Evolutionary conservation across 768 basidiomycete genomes (phyloP), one percentile per base, ranked within the genome.

Genomic region (Termitomyces bulborhizus): DNA sequence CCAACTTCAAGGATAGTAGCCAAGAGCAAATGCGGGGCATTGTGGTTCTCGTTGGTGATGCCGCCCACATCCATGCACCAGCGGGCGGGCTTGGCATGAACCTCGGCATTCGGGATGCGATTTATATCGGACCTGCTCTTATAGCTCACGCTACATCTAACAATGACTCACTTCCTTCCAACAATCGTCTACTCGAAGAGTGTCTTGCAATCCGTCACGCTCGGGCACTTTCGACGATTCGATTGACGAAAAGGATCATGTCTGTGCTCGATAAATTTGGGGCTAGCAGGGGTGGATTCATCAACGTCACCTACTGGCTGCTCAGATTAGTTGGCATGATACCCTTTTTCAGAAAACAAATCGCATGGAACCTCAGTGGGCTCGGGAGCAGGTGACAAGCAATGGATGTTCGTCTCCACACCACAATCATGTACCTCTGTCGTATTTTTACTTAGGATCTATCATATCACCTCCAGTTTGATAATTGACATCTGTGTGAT

Each of bases 61-160:
- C 81, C 4, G 81, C 81, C 32, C 78, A 73, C 57, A 74, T 81
- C 45, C 81, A 81, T 54, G 76, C 80, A 0, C 81, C 80, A 24
- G 69, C 73, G 6, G 81, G 81, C 1, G 81, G 81, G 1, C 80
- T 81, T 52, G 81, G 81, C 11, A 78, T 83, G 80, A 81, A 81
- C 57, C 72, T 82, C n/a, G 78, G 81, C 5, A 65, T 83, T n/a
- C 72, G 80, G 15, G 81, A 83, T 56, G 80, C 76, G 6, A 63
- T 80, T 21, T 67, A 69, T 46, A 71, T 82, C 3, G 79, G 74
- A 5, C 69, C 73, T n/a, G 71, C 62, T 6, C 63, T 82, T 40
- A 63, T 65, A 16, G 64, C 69, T n/a, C 76, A 76, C 53, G 46
- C 57, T 13, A 42, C 62, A 3, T 53, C 62, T 40, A 56, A 54